phyloP scores from a whole-genome alignment of 2,329 filamentous ascomycete genomes.

The Cercospora canescens region DNA sequence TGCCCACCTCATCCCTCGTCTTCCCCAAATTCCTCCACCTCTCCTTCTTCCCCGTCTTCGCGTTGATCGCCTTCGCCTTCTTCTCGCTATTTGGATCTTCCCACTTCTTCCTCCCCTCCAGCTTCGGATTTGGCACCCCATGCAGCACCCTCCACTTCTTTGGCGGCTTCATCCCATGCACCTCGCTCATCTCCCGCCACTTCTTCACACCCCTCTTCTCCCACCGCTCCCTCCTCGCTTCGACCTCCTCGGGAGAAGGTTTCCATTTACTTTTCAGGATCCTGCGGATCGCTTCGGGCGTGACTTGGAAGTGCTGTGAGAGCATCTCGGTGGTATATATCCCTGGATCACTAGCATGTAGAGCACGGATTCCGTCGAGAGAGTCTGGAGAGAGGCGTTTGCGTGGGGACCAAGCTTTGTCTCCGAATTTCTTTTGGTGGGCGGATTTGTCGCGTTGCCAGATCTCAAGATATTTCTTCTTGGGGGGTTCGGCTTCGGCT shows the following conservation, averaged over 20 bases:
- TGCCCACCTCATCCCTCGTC: background rate
- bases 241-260: conserved; percentile 53
- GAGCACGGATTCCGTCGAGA: conserved; percentile 80
- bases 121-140: conserved; percentile 35
- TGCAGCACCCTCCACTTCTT: conserved; percentile 51
- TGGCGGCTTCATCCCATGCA: conserved; percentile 56
- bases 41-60: conserved; percentile 5
- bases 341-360: conserved; percentile 75
- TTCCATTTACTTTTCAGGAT: conserved; percentile 80
- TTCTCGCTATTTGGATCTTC: background rate
- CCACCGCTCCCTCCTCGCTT: conserved; percentile 47
- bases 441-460: conserved; percentile 80
- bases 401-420: conserved; percentile 73
- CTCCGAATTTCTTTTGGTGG: conserved; percentile 74
- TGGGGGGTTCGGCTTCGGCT: background rate
- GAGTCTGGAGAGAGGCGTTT: conserved; percentile 92
- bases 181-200: conserved; percentile 49
- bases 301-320: conserved; percentile 79
- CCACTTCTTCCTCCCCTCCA: conserved; percentile 12
- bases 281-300: conserved; percentile 80
- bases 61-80: background rate
- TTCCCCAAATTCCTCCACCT: conserved; percentile 4
- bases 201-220: conserved; percentile 51
- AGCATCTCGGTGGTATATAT: conserved; percentile 74
- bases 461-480: conserved; percentile 38